Percentiles rank a stretch among this genome's conserved stretches.
phyloP scores from a whole-genome alignment of 345 rosid genomes.

The Psidium guajava region DNA sequence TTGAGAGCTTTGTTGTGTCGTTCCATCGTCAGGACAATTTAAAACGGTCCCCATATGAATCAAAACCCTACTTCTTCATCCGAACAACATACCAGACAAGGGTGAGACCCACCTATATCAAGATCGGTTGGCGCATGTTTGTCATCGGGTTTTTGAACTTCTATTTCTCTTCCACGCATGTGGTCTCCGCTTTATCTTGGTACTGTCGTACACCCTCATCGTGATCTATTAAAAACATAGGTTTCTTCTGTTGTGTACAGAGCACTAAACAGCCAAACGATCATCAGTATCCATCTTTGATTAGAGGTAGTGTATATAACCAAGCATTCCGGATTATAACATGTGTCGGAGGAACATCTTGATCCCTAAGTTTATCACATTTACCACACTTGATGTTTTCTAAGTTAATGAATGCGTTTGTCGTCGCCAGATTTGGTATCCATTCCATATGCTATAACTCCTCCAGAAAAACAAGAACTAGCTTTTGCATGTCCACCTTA shows the following conservation, averaged over 20 bases:
- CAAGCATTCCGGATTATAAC: neutral
- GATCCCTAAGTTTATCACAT: neutral
- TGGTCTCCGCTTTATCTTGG: neutral
- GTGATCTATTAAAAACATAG: neutral
- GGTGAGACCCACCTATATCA: neutral
- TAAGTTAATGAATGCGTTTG: neutral
- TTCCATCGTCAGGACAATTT: neutral
- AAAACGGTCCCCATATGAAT: neutral
- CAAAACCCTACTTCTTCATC: neutral
- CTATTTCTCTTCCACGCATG: neutral
- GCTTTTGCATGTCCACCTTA: neutral
- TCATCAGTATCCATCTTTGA: neutral
- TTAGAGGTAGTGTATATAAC: neutral
- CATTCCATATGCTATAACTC: neutral
- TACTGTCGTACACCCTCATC: neutral
- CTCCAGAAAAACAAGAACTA: neutral
- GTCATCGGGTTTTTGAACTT: neutral
- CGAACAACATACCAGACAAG: neutral
- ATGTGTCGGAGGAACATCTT: neutral
- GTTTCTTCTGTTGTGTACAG: neutral
- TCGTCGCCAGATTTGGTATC: neutral
- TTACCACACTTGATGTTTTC: neutral
- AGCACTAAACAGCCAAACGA: neutral
- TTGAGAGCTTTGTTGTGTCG: neutral
- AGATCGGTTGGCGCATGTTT: neutral